These are phyloP conservation scores for Hyaloscypha finlandica DNA, from an alignment of 495 filamentous ascomycete genomes.

Conservation along the genomic window DNA sequence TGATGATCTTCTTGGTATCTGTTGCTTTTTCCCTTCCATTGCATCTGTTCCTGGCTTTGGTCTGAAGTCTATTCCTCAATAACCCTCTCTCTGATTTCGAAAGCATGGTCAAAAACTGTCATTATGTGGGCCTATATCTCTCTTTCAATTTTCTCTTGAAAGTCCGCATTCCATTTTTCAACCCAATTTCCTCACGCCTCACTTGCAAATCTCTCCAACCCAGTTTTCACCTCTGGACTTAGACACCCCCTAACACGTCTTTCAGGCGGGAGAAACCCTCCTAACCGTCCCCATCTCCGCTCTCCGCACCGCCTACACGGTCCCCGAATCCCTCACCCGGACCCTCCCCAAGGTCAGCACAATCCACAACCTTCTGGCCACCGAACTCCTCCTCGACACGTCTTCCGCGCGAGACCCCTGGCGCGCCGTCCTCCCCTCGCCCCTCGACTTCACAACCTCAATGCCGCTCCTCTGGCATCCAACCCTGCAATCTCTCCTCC, in stretches of 20 bases:
- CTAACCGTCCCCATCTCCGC: constrained; percentile 63
- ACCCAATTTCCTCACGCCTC: too few relatives aligned
- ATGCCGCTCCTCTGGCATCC: constrained; percentile 73
- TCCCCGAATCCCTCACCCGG: constrained; percentile 54
- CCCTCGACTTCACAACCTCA: constrained; percentile 55
- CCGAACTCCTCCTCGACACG: constrained; percentile 60
- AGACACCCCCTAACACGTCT: constrained; percentile 1
- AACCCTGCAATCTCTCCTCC: constrained; percentile 49
- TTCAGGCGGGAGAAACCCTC: constrained; percentile 54
- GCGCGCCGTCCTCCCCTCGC: constrained; percentile 68
- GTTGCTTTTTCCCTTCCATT: too few relatives aligned
- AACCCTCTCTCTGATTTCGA: too few relatives aligned
- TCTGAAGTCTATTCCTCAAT: too few relatives aligned
- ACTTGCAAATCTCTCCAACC: neutral
- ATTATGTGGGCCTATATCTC: too few relatives aligned
- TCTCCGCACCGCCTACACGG: constrained; percentile 61
- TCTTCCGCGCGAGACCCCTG: constrained; percentile 49
- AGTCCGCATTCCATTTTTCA: too few relatives aligned
- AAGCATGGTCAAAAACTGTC: too few relatives aligned
- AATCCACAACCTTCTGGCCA: constrained; percentile 71
- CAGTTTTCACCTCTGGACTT: neutral
- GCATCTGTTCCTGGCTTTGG: too few relatives aligned
- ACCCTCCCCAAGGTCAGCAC: constrained; percentile 51
- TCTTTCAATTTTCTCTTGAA: too few relatives aligned
- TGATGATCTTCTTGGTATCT: too few relatives aligned